Conservation (phyloP, 1,139 yeast species). For the Hyphopichia wangnamkhiaoensis region DNA sequence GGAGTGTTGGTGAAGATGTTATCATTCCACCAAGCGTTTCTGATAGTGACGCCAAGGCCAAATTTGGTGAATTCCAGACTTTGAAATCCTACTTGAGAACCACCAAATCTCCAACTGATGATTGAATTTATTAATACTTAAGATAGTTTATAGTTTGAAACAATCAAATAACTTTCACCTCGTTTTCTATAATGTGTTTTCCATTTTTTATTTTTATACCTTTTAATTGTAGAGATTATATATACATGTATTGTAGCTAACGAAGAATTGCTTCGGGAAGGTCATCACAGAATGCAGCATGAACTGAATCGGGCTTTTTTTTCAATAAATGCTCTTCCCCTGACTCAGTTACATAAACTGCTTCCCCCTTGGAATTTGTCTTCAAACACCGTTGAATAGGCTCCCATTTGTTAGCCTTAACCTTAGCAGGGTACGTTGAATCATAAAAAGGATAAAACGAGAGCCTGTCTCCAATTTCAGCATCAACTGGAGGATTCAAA, state of each 20-base stretch:
- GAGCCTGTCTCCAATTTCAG: constrained; percentile 30
- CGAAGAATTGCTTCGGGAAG: constrained; percentile 11
- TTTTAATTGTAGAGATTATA: too few species aligned
- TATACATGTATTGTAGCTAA: constrained; percentile 4
- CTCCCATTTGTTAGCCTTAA: constrained; percentile 38
- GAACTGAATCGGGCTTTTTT: constrained; percentile 3
- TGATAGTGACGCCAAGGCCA: constrained; percentile 76
- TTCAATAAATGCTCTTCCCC: constrained; percentile 9
- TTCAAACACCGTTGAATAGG: constrained; percentile 27
- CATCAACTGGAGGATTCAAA: constrained; percentile 35
- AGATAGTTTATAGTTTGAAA: neutral
- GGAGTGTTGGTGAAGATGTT: constrained; percentile 80
- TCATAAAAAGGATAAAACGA: constrained; percentile 23
- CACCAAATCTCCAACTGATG: constrained; percentile 28
- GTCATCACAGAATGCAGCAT: constrained; percentile 7
- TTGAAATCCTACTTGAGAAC: constrained; percentile 84
- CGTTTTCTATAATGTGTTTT: too few species aligned
- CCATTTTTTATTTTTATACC: too few species aligned
- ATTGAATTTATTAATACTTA: neutral
- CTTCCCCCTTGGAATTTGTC: constrained; percentile 13
- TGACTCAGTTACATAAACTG: constrained; percentile 13
- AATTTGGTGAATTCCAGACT: constrained; percentile 78
- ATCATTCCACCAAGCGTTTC: constrained; percentile 84
- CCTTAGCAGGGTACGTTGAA: constrained; percentile 20
- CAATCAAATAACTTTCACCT: too few species aligned